Percentiles rank a stretch among this genome's conserved stretches.
These are phyloP conservation scores for Taphrina deformans DNA, from an alignment of 1,139 yeast species.

Conservation along the genomic window DNA sequence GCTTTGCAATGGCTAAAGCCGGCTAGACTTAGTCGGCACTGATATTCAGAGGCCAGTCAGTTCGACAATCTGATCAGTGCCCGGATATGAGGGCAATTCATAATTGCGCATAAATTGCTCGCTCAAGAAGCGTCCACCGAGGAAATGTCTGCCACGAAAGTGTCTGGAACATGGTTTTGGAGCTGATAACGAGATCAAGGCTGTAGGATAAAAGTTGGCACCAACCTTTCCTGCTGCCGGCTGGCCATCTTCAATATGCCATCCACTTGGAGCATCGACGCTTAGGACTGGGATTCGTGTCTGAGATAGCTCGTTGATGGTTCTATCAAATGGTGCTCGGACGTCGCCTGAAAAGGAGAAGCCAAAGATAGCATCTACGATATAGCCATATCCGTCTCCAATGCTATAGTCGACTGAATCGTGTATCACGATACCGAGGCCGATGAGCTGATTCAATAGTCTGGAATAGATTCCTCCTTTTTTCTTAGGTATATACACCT, in stretches of 20 bases:
- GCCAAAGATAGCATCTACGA: constrained; percentile 86
- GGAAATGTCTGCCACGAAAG: constrained; percentile 61
- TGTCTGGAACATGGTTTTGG: constrained; percentile 80
- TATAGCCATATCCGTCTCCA: constrained; percentile 46
- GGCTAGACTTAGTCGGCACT: background rate
- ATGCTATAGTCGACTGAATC: constrained; percentile 44
- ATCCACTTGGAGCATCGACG: constrained; percentile 91
- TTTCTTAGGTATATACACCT: constrained; percentile 52
- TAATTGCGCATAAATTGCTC: constrained; percentile 66
- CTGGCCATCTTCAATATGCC: constrained; percentile 91
- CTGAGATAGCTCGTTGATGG: constrained; percentile 50
- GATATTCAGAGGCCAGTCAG: background rate
- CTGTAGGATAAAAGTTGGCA: constrained; percentile 54
- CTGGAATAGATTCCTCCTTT: constrained; percentile 46
- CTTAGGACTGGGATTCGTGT: constrained; percentile 59
- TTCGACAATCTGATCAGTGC: constrained; percentile 53
- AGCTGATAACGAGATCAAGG: constrained; percentile 81
- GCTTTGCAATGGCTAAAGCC: background rate
- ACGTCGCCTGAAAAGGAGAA: constrained; percentile 90
- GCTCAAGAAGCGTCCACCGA: constrained; percentile 87
- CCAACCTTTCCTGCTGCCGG: constrained; percentile 49
- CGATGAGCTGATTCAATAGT: constrained; percentile 60
- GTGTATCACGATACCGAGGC: constrained; percentile 55
- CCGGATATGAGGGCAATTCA: constrained; percentile 60
- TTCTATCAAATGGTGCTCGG: constrained; percentile 69